Conservation (phyloP, 164 flowering plant species). For the Vitis riparia region DNA sequence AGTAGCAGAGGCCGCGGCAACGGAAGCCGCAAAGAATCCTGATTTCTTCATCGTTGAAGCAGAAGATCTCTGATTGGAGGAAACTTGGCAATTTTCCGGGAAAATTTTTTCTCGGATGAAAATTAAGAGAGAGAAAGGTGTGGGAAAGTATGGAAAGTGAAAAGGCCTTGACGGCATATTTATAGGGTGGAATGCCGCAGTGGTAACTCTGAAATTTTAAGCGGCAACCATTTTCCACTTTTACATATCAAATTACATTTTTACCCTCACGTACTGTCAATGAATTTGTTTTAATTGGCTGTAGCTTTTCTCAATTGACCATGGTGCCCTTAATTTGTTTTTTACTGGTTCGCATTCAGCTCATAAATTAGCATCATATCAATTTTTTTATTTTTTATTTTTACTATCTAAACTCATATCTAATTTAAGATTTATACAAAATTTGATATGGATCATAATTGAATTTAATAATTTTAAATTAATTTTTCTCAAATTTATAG, state of each 20-base stretch:
- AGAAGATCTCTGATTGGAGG: not conserved
- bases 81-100: not conserved
- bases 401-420: too few species aligned
- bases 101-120: slow-evolving; percentile 4
- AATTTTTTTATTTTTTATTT: too few species aligned
- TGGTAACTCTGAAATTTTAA: slow-evolving; percentile 16
- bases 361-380: too few species aligned
- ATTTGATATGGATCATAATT: too few species aligned
- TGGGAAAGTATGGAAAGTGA: not conserved
- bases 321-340: too few species aligned
- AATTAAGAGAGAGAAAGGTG: not conserved
- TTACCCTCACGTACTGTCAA: not conserved
- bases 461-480: too few species aligned
- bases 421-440: too few species aligned
- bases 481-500: too few species aligned
- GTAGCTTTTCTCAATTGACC: too few species aligned
- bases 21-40: slow-evolving; percentile 34
- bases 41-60: slow-evolving; percentile 39
- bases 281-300: too few species aligned
- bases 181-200: slow-evolving; percentile 4
- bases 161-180: slow-evolving; percentile 13
- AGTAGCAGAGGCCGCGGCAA: slow-evolving; percentile 48
- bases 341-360: too few species aligned
- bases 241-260: slow-evolving; percentile 5
- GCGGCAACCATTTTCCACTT: slow-evolving; percentile 15